phyloP scores from a whole-genome alignment of 116 monocot genomes.

The Posidonia oceanica region DNA sequence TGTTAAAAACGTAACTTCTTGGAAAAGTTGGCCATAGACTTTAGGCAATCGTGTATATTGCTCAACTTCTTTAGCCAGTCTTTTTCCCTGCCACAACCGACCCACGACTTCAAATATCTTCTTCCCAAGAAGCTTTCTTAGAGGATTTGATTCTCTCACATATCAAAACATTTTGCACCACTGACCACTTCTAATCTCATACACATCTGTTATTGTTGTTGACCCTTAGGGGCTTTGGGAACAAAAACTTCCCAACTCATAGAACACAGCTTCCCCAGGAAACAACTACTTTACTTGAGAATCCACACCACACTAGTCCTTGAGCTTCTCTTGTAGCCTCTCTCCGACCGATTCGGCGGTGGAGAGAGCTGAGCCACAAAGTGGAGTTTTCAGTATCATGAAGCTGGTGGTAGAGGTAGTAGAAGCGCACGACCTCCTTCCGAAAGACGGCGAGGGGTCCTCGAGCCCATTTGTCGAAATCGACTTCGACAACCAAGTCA shows the following conservation, averaged over 20 bases:
- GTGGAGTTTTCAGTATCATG: conserved; percentile 1
- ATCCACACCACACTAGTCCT: no score
- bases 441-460: conserved; percentile 86
- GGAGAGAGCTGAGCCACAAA: background rate
- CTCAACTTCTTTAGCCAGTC: background rate
- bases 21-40: background rate
- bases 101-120: no score
- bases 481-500: conserved; percentile 78
- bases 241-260: no score
- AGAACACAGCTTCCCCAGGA: no score
- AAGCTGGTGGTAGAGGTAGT: conserved; percentile 74
- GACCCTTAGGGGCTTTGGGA: no score
- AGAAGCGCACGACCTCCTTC: conserved; percentile 78
- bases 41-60: background rate
- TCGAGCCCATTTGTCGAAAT: conserved; percentile 81
- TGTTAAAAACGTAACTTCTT: background rate
- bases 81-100: background rate
- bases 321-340: background rate
- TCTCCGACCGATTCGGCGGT: background rate
- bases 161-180: no score
- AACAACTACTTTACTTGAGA: no score
- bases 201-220: no score
- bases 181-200: no score
- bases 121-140: no score
- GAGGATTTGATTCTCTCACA: no score